phyloP scores from a whole-genome alignment of 1,284 basidiomycete genomes.

The Amylostereum areolatum region DNA sequence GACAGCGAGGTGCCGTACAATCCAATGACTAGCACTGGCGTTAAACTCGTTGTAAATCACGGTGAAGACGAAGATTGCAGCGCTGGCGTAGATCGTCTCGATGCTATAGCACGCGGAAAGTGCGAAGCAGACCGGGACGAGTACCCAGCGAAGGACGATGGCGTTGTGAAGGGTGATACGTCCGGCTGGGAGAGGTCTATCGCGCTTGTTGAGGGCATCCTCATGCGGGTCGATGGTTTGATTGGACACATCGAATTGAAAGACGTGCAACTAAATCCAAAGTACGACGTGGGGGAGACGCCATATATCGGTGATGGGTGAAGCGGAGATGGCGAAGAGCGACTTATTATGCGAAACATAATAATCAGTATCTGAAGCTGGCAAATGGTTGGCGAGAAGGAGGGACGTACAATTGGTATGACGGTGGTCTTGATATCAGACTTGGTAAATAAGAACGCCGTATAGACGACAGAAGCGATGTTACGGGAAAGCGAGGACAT shows the following conservation, averaged over 20 bases:
- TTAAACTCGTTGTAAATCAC: conserved; percentile 31
- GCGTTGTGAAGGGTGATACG: conserved; percentile 21
- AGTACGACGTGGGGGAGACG: conserved; percentile 13
- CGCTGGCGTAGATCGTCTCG: conserved; percentile 23
- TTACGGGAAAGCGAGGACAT: no score
- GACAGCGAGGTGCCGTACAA: conserved; percentile 28
- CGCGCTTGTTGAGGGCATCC: conserved; percentile 33
- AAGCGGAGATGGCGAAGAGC: conserved; percentile 27
- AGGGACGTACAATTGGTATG: conserved; percentile 28
- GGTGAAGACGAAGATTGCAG: conserved; percentile 22
- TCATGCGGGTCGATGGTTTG: conserved; percentile 33
- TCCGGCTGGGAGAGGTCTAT: neutral
- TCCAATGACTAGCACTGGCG: conserved; percentile 28
- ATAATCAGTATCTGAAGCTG: neutral
- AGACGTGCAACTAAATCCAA: conserved; percentile 38
- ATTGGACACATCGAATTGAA: conserved; percentile 38
- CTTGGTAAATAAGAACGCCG: conserved; percentile 34
- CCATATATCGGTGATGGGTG: conserved; percentile 19
- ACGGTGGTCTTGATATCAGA: conserved; percentile 33
- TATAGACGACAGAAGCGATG: conserved; percentile 8
- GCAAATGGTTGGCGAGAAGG: neutral
- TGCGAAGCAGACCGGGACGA: conserved; percentile 26
- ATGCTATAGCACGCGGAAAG: conserved; percentile 26
- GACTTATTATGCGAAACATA: conserved; percentile 21
- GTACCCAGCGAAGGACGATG: conserved; percentile 27